These are phyloP conservation scores for Fusarium sp. DNA, from an alignment of 2,329 filamentous ascomycete species.

Conservation along the genomic window DNA sequence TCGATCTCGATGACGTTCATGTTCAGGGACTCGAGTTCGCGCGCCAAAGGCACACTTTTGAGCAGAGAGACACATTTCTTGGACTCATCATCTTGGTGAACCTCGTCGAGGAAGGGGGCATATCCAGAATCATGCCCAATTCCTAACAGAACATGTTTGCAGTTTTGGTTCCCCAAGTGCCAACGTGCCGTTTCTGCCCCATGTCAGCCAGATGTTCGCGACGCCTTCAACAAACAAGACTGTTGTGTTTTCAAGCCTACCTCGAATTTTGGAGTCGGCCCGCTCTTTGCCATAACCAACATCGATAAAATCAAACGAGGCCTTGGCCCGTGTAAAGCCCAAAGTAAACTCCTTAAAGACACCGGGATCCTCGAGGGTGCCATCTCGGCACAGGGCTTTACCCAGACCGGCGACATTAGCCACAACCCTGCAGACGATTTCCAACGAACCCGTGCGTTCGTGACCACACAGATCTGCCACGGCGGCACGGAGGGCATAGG, in stretches of 20 bases:
- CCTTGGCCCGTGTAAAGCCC: constrained; percentile 67
- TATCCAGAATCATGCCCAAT: constrained; percentile 70
- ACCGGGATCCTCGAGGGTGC: constrained; percentile 54
- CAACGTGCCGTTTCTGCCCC: constrained; percentile 60
- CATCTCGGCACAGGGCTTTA: constrained; percentile 60
- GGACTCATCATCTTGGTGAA: constrained; percentile 56
- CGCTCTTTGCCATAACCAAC: constrained; percentile 67
- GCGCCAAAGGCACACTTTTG: constrained; percentile 62
- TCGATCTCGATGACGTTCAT: constrained; percentile 58
- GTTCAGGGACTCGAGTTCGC: constrained; percentile 58
- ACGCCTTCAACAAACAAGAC: background rate
- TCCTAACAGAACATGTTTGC: constrained; percentile 68
- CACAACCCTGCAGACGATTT: constrained; percentile 65
- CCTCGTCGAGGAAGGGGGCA: constrained; percentile 65
- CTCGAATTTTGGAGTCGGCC: constrained; percentile 68
- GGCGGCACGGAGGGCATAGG: constrained; percentile 58
- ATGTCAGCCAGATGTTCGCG: constrained; percentile 13
- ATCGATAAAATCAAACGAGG: constrained; percentile 71
- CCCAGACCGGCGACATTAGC: constrained; percentile 63
- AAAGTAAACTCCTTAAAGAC: constrained; percentile 64
- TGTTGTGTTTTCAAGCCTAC: constrained; percentile 47
- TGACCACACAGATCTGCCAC: constrained; percentile 57
- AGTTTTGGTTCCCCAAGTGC: constrained; percentile 68
- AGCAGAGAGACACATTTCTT: constrained; percentile 61
- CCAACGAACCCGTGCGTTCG: constrained; percentile 56